phyloP scores from a whole-genome alignment of 495 filamentous ascomycete species.

The Chaetomium fimeti region DNA sequence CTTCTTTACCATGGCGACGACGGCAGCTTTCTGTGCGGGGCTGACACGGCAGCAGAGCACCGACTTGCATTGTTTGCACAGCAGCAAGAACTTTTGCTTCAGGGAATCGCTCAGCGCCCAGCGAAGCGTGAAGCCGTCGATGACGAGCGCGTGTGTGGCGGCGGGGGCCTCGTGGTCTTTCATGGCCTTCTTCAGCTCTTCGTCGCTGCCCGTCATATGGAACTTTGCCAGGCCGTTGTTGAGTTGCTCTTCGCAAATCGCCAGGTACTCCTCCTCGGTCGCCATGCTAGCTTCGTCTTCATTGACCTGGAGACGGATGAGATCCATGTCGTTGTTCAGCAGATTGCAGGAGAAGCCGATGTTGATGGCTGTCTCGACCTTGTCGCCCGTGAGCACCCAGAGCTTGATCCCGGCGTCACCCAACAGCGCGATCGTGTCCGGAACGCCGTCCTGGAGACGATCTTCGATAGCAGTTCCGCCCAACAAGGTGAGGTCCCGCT shows the following conservation, averaged over 20 bases:
- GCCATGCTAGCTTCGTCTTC: slow-evolving; percentile 57
- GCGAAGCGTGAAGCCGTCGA: slow-evolving; percentile 92
- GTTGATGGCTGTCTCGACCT: slow-evolving; percentile 99
- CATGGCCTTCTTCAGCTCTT: slow-evolving; percentile 76
- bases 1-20: slow-evolving; percentile 87
- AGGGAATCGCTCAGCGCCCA: slow-evolving; percentile 79
- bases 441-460: slow-evolving; percentile 93
- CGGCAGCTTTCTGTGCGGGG: slow-evolving; percentile 95
- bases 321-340: slow-evolving; percentile 94
- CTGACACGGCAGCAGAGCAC: slow-evolving; percentile 98
- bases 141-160: slow-evolving; percentile 91
- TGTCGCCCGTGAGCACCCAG: slow-evolving; percentile 99
- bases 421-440: slow-evolving; percentile 90
- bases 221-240: slow-evolving; percentile 72
- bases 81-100: slow-evolving; percentile 85
- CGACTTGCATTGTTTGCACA: slow-evolving; percentile 97
- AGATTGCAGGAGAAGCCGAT: slow-evolving; percentile 99
- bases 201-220: slow-evolving; percentile 78
- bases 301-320: slow-evolving; percentile 84
- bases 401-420: slow-evolving; percentile 96
- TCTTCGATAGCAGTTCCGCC: slow-evolving; percentile 99
- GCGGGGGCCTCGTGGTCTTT: slow-evolving; percentile 79
- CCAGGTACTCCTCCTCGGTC: slow-evolving; percentile 44
- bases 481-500: slow-evolving; percentile 82
- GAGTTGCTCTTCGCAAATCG: slow-evolving; percentile 64